Evolutionary conservation across 176 grass and related monocot genomes (phyloP).

Genomic region (Rhynchospora tenuis): DNA sequence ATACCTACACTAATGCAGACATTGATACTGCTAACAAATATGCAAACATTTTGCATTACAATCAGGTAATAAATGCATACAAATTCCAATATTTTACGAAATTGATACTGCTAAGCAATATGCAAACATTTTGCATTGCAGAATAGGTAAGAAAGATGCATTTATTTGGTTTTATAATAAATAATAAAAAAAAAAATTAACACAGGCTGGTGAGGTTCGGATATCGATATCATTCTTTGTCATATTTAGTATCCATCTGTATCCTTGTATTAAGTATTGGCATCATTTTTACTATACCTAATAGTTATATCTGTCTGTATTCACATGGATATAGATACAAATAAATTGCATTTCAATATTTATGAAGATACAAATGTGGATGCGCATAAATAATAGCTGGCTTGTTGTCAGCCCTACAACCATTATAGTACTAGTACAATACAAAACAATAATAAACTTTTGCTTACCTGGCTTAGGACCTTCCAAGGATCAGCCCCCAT

Average conservation of each 20-base stretch:
- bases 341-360: background rate
- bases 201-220: background rate
- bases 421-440: background rate
- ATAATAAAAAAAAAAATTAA: background rate
- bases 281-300: background rate
- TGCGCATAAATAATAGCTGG: background rate
- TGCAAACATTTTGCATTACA: background rate
- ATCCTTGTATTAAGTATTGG: background rate
- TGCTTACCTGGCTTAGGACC: conserved; percentile 81
- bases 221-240: background rate
- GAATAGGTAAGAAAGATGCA: background rate
- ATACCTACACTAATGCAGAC: background rate
- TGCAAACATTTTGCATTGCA: background rate
- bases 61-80: background rate
- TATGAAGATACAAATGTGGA: background rate
- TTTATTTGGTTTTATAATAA: background rate
- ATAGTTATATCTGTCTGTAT: background rate
- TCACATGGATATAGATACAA: no score
- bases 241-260: background rate
- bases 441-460: conserved; percentile 5
- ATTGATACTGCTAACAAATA: background rate
- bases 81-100: background rate
- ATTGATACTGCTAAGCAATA: background rate
- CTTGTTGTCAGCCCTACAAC: background rate
- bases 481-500: conserved; percentile 99